Base-by-base conservation (phyloP, 768 basidiomycete genomes). In the Pilatotrama ljubarskyi region DNA sequence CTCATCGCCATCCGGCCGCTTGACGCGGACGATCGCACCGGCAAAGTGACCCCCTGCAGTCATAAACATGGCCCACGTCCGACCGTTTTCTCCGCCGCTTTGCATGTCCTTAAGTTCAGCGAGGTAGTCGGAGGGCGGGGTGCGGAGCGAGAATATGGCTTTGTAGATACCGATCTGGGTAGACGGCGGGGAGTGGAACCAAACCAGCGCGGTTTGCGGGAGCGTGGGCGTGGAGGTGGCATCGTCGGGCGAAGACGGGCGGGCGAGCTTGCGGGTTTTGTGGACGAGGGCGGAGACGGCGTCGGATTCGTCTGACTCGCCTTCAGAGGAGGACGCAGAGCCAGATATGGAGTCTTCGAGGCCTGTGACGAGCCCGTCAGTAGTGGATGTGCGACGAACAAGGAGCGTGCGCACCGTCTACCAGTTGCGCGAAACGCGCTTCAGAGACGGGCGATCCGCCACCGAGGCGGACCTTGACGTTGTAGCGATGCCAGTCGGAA, bases 401-500 rank as follows among this genome's bases (percentile, higher is more conserved):
- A 8, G 3, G 0, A 43, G 26, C 14, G 11, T 13, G 70, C 82
- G 38, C 68, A 95, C 96, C 87, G 66, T 94, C 94, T 6, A 97
- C 80, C 41, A 98, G 79, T 55, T 85, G 82, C 20, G 83, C 76
- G 67, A 96, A 99, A 17, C 85, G 82, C 25, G 80, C 70, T 69
- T 93, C 91, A 0, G 84, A 77, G 20, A 94, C 84, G 24, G 86
- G 73, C 20, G 78, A 76, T 10, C 84, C 81, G 6, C 87, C 88
- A 51, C 79, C 76, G 49, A 94, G 75, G 56, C 86, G 86, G 47
- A 84, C 81, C 75, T 96, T 97, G 65, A 95, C 91, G 72, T 98
- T 98, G 76, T 96, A 98, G 58, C 95, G 84, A 80, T 99, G 96
- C 97, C 96, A 98, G 73, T 99, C 96, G 10, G 91, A 92, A 65